Base-by-base conservation (phyloP, 257 asterid genomes). In the Cruciata laevipes region DNA sequence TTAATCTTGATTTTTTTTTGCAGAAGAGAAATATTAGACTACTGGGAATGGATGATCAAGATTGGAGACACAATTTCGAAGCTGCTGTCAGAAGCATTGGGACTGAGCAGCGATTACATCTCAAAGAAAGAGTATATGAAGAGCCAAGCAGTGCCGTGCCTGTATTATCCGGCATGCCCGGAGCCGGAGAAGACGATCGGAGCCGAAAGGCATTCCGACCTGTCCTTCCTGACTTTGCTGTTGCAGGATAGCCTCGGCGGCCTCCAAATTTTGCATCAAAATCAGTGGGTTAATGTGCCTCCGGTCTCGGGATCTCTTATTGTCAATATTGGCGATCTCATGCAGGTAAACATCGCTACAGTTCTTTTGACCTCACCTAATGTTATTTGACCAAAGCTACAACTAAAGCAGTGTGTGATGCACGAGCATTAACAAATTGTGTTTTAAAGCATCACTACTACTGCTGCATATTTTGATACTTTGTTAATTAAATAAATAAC, bases 181-280 rank as follows among this genome's bases (percentile, higher is more conserved):
- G 61, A 56, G 24, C 61, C 61, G 25, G 61, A 56, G 61, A 56
- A 56, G 31, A 56, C 61, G 5, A 10, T 56, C 30, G 61, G 61
- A 25, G 17, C 61, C 61, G 17, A 10, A 56, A 56, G 61, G 31
- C 61, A 56, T 24, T 56, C 61, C 30, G 61, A 56, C 14, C 1
- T 21, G 10, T 3, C 32, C 6, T 56, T 56, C 31, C 3, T 56
- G 32, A 56, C 61, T 9, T 17, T 56, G 32, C 61, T 56, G 32
- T 24, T 56, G 61, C 61, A 56, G 23, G 61, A 56, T 23, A 56
- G 17, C 14, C 32, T 56, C 30, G 61, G 61, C 6, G 61, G 61
- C 14, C 61, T 56, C 7, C 61, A 56, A 56, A 56, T 56, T 24
- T 33, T 6, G 61, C 61, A 56, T 24, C 32, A 56, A 12, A 23